Conservation (phyloP, 1,284 basidiomycete genomes). For the Cryptococcus sp. region DNA sequence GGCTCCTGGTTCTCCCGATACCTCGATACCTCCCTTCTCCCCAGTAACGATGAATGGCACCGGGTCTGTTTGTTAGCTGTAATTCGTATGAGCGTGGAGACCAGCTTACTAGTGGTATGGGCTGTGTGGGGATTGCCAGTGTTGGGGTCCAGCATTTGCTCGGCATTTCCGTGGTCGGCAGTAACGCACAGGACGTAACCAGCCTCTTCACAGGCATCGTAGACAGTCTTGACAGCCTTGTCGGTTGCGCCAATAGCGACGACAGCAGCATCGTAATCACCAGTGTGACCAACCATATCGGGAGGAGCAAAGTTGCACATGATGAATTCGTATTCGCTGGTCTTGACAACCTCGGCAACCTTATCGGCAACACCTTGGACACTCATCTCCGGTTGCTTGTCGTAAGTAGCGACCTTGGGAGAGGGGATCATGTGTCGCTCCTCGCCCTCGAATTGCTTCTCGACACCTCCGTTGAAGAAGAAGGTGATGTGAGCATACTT, state of each 20-base stretch:
- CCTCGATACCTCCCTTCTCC: slow-evolving; percentile 56
- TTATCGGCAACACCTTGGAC: slow-evolving; percentile 80
- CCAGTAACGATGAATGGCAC: slow-evolving; percentile 75
- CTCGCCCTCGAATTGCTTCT: slow-evolving; percentile 80
- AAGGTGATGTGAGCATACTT: slow-evolving; percentile 94
- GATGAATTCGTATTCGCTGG: slow-evolving; percentile 70
- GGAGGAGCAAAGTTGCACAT: slow-evolving; percentile 97
- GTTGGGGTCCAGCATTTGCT: slow-evolving; percentile 76
- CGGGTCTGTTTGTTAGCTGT: slow-evolving; percentile 59
- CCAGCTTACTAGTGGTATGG: slow-evolving; percentile 46
- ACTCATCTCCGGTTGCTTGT: slow-evolving; percentile 80
- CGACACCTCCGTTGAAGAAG: slow-evolving; percentile 93
- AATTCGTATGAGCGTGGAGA: neutral
- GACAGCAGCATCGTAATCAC: slow-evolving; percentile 80
- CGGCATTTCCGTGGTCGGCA: slow-evolving; percentile 82
- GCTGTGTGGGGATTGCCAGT: slow-evolving; percentile 71
- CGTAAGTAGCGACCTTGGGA: slow-evolving; percentile 85
- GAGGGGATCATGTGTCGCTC: slow-evolving; percentile 82
- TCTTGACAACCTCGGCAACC: slow-evolving; percentile 74
- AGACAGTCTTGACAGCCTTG: slow-evolving; percentile 75
- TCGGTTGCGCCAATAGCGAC: slow-evolving; percentile 78
- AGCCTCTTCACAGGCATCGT: slow-evolving; percentile 73
- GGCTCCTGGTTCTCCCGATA: slow-evolving; percentile 59
- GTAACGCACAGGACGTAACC: slow-evolving; percentile 82
- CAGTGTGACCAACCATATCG: slow-evolving; percentile 92